Evolutionary conservation across 1,139 yeast genomes (phyloP), one percentile per base, ranked within the genome.

Genomic region (Suhomyces chickasaworum): DNA sequence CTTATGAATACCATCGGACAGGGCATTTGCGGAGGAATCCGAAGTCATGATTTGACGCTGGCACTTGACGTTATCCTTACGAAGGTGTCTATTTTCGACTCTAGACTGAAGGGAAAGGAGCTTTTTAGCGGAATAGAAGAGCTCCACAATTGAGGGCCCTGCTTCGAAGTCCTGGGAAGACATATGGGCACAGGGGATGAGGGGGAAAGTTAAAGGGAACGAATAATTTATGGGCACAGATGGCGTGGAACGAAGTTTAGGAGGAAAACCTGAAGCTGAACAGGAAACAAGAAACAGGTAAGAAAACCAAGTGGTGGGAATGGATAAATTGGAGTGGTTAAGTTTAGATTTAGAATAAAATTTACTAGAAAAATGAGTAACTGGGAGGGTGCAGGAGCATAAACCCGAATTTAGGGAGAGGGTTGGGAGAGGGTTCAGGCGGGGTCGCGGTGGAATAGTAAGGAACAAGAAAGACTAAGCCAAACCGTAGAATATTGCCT

Each of bases 91-190:
- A 55, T 75, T 73, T 49, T 71, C 75, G 37, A 73, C 72, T 44
- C 80, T 56, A 20, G 73, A 65, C 52, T 73, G 75, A 39, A 73
- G 64, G 20, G 70, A 58, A 42, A 74, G 58, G 37, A 75, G 61
- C 52, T 69, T 69, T 53, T 69, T 71, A 6, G 78, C 79, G 20
- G 77, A 73, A 58, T 65, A 59, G 52, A 73, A 71, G 39, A 75
- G 67, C 55, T 75, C 78, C 51, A 68, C 65, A 23, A 75, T 71
- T 20, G 77, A 69, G 9, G 79, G 78, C 15, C 63, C 68, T n/a
- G 57, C 42, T 31, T 56, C 56, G 32, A 60, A 57, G 41, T 52
- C 41, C 25, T 47, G 38, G 16, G 48, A 34, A 34, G 57, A 39
- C 52, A 51, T 52, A 25, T 29, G 17, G 17, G 17, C 32, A 29